A percentile compares a stretch with the other conserved stretches of the same genome.
Evolutionary conservation across 2,329 filamentous ascomycete genomes (phyloP).

Genomic region (Aphanoascus verrucosus): DNA sequence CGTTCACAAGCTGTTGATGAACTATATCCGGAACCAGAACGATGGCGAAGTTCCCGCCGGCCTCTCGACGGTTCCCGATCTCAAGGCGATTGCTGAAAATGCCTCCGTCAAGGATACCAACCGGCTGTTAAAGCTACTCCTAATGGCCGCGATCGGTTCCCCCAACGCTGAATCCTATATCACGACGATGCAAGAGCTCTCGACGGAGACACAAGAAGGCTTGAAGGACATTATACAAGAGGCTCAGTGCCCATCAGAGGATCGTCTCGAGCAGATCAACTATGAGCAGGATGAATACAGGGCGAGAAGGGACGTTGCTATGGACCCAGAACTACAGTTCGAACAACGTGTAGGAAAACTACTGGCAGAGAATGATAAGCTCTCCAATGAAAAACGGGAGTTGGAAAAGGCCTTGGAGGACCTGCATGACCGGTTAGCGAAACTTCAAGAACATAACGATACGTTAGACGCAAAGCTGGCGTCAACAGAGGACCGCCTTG

Average conservation of each 20-base stretch:
- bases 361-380: conserved; percentile 48
- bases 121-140: conserved; percentile 52
- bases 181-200: conserved; percentile 35
- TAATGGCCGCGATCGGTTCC: conserved; percentile 52
- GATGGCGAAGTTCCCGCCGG: conserved; percentile 35
- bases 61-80: conserved; percentile 35
- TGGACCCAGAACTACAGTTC: conserved; percentile 38
- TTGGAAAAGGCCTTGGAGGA: conserved; percentile 40
- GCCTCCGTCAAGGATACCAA: conserved; percentile 35
- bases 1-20: conserved; percentile 37
- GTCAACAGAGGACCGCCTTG: conserved; percentile 41
- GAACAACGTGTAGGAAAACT: conserved; percentile 41
- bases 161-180: conserved; percentile 48
- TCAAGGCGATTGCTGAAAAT: conserved; percentile 38
- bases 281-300: conserved; percentile 27
- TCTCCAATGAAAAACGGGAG: conserved; percentile 42
- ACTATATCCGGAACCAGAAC: conserved; percentile 38
- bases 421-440: conserved; percentile 50
- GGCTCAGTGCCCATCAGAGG: conserved; percentile 33
- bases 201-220: conserved; percentile 35
- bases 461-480: conserved; percentile 36
- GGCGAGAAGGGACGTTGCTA: conserved; percentile 27
- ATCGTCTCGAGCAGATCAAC: conserved; percentile 28
- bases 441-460: conserved; percentile 43
- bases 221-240: conserved; percentile 40